These are phyloP conservation scores for Tympanopsis confertula DNA, from an alignment of 2,329 filamentous ascomycete genomes.

Conservation along the genomic window DNA sequence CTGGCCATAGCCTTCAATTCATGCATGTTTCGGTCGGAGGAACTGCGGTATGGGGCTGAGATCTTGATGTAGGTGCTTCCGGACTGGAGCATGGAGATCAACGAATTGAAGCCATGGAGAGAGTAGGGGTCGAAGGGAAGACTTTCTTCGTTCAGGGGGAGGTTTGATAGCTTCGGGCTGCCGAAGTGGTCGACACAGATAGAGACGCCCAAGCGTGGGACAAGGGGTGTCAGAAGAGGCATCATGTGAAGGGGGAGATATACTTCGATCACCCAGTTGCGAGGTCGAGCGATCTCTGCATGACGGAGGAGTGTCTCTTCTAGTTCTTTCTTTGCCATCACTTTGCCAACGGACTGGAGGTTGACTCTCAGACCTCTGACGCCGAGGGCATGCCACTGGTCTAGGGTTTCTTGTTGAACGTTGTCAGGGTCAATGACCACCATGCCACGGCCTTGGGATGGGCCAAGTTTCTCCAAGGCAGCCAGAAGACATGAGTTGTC, in stretches of 20 bases:
- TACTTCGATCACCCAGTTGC: conserved; percentile 45
- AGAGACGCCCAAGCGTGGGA: conserved; percentile 34
- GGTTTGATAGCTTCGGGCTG: conserved; percentile 23
- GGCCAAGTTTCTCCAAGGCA: conserved; percentile 35
- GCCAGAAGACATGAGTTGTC: conserved; percentile 49
- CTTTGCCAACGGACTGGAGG: conserved; percentile 36
- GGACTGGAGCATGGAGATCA: conserved; percentile 30
- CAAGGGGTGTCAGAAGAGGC: conserved; percentile 31
- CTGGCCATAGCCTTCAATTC: conserved; percentile 33
- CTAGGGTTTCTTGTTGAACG: conserved; percentile 23
- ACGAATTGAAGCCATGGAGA: conserved; percentile 33
- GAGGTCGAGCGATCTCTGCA: conserved; percentile 32
- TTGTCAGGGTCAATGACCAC: conserved; percentile 39
- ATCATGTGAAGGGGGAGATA: conserved; percentile 41
- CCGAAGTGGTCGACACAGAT: conserved; percentile 51
- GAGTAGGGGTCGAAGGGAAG: conserved; percentile 24
- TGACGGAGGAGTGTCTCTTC: conserved; percentile 28
- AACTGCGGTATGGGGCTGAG: conserved; percentile 45
- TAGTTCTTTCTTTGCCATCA: conserved; percentile 26
- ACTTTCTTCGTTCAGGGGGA: conserved; percentile 6
- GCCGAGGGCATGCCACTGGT: conserved; percentile 41
- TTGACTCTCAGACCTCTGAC: conserved; percentile 49
- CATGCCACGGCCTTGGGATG: conserved; percentile 36
- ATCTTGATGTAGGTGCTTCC: conserved; percentile 44
- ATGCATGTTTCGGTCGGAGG: conserved; percentile 25